Percentiles rank a stretch among this genome's conserved stretches.
Evolutionary conservation across 1,139 yeast species (phyloP).

Genomic region (Kodamaea suecica): DNA sequence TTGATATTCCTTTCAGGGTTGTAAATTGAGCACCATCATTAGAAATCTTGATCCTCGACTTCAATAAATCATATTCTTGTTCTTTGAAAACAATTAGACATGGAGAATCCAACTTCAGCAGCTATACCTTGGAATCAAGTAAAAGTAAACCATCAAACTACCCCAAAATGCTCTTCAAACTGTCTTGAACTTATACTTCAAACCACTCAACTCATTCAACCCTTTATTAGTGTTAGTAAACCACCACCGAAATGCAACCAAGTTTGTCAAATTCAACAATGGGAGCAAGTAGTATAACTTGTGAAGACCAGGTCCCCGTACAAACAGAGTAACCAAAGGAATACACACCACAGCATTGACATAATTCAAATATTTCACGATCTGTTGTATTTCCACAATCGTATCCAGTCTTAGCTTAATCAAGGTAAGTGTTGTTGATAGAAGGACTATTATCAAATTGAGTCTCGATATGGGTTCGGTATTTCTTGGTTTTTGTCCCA

Average conservation of each 20-base stretch:
- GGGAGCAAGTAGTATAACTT: conserved; percentile 14
- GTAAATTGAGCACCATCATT: too few relatives aligned
- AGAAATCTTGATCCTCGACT: too few relatives aligned
- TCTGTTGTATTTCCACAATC: neutral
- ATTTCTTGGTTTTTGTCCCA: conserved; percentile 4
- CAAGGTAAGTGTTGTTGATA: conserved; percentile 9
- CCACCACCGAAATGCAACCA: conserved; percentile 15
- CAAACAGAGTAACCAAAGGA: conserved; percentile 10
- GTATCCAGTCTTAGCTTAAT: conserved; percentile 8
- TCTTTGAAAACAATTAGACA: too few relatives aligned
- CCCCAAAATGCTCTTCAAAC: too few relatives aligned
- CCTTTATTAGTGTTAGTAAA: conserved; percentile 9
- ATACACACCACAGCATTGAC: conserved; percentile 13
- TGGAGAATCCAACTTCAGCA: too few relatives aligned
- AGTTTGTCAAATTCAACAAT: conserved; percentile 11
- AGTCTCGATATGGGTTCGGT: conserved; percentile 7
- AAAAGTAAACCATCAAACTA: too few relatives aligned
- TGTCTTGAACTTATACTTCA: conserved; percentile 15
- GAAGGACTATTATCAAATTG: conserved; percentile 10
- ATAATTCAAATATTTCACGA: conserved; percentile 4
- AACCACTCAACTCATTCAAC: conserved; percentile 9
- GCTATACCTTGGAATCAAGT: too few relatives aligned
- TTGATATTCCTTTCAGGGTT: too few relatives aligned
- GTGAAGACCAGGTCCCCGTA: conserved; percentile 1
- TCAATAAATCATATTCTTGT: too few relatives aligned